Evolutionary conservation across 2,329 filamentous ascomycete genomes (phyloP), one percentile per base, ranked within the genome.

Genomic region (Aspergillus sp.): DNA sequence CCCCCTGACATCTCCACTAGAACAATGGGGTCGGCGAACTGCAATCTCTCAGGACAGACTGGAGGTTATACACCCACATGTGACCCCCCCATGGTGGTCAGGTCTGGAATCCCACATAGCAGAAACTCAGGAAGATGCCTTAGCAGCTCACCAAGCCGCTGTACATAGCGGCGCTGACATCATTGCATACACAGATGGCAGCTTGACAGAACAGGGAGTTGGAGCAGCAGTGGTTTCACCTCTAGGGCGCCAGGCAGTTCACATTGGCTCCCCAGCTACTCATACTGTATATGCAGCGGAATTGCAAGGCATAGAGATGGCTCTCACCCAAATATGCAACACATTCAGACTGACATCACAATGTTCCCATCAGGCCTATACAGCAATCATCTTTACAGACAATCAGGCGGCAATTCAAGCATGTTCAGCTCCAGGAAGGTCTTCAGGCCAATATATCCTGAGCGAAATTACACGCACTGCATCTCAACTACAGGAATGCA

Each of bases 331-430:
- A 27, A 27, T 27, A 27, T 1, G 33, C 13, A 17, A 4, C 33
- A 37, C 4, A 22, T 5, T 4, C 0, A 3, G 13, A 38, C 35
- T 4, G 4, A 13, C 13, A 15, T 15, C 35, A 2, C 35, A n/a
- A 4, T 6, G 35, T 13, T 19, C 35, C 35, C 41, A n/a, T 2
- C 23, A 15, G 22, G 12, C n/a, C 23, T n/a, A 12, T 25, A 27
- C 7, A 1, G 25, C 25, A 10, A 27, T 27, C 25, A 58, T 63
- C 48, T 66, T 64, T 45, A 64, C 60, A 15, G 56, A 64, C 45
- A 68, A 65, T 47, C 54, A 66, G 41, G 62, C 61, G 7, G 60
- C 61, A 23, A 63, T 65, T 22, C 51, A 58, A 48, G 62, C 59
- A n/a, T 54, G 62, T 12, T 41, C 15, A 27, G 58, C 61, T 41